Percentiles rank a stretch among this genome's conserved stretches.
These are phyloP conservation scores for Kodamaea plutei DNA, from an alignment of 1,139 yeast species.

Conservation along the genomic window DNA sequence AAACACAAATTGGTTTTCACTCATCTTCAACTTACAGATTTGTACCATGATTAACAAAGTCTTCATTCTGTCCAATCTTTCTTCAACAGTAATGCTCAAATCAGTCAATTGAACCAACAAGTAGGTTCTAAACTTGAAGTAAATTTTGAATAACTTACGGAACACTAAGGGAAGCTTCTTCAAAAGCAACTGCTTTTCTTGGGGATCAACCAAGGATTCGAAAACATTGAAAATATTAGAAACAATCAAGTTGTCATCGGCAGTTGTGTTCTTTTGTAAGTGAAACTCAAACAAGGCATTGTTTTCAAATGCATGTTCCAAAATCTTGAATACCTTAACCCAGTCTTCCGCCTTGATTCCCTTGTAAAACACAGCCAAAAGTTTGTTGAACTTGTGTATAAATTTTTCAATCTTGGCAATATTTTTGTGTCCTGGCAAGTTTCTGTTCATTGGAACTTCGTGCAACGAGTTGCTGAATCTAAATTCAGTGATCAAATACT, in stretches of 20 bases:
- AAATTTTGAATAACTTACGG: constrained; percentile 62
- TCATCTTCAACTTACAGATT: constrained; percentile 67
- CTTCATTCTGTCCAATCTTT: constrained; percentile 67
- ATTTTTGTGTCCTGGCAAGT: constrained; percentile 46
- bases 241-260: constrained; percentile 57
- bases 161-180: constrained; percentile 67
- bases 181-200: constrained; percentile 41
- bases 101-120: constrained; percentile 67
- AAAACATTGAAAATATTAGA: constrained; percentile 72
- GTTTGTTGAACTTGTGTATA: constrained; percentile 59
- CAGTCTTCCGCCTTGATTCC: constrained; percentile 71
- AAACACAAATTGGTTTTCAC: constrained; percentile 53
- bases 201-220: constrained; percentile 47
- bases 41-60: constrained; percentile 65
- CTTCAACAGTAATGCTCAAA: constrained; percentile 47
- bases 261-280: constrained; percentile 34
- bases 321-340: constrained; percentile 68
- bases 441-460: constrained; percentile 47
- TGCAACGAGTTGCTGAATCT: constrained; percentile 39
- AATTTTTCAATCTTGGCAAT: constrained; percentile 49
- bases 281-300: constrained; percentile 60
- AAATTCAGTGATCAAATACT: constrained; percentile 35
- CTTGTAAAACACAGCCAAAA: constrained; percentile 57
- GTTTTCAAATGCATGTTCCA: constrained; percentile 59
- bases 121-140: constrained; percentile 62